Evolutionary conservation across 257 asterid species (phyloP), one percentile per base, ranked within the genome.

Genomic region (Coffea canephora): DNA sequence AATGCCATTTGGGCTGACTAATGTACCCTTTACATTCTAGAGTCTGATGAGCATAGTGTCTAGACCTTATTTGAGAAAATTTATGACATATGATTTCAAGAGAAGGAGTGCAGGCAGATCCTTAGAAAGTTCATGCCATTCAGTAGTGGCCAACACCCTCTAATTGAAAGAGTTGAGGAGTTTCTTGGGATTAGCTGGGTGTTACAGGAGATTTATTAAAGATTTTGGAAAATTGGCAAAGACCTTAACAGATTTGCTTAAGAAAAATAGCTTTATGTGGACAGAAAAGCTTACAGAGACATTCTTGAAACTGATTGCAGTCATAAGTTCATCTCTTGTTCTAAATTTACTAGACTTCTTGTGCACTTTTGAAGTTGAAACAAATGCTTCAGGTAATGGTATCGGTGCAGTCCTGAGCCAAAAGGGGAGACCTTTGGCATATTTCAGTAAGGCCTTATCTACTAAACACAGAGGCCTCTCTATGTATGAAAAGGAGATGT

Each of bases 221-320:
- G 50, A 31, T 3, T 49, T 67, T 67, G 55, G 54, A 1, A n/a
- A 13, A 0, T 18, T 78, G 0, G 76, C 76, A 4, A 39, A 5
- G 11, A 31, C 71, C 0, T n/a, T 69, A 3, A 69, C 45, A 0
- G 73, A 69, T 1, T 5, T 69, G 0, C n/a, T 71, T 1, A 21
- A 55, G 8, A 78, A 78, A 14, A 48, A 41, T 0, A 7, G 12
- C n/a, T 69, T 78, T 41, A 0, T 0, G 0, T 69, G 59, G 82
- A 18, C 1, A 15, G 4, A 10, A 5, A 1, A 0, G 2, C 27
- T 54, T 1, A 15, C 50, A 0, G 0, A 0, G 4, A 50, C 69
- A 0, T 57, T 57, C 8, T 7, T 19, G 0, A 0, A 21, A 0
- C 39, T 54, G 0, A 36, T 36, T 6, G 8, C 13, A 0, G 0